phyloP scores from a whole-genome alignment of 2,329 filamentous ascomycete genomes.

The Paracamarosporium sp. region DNA sequence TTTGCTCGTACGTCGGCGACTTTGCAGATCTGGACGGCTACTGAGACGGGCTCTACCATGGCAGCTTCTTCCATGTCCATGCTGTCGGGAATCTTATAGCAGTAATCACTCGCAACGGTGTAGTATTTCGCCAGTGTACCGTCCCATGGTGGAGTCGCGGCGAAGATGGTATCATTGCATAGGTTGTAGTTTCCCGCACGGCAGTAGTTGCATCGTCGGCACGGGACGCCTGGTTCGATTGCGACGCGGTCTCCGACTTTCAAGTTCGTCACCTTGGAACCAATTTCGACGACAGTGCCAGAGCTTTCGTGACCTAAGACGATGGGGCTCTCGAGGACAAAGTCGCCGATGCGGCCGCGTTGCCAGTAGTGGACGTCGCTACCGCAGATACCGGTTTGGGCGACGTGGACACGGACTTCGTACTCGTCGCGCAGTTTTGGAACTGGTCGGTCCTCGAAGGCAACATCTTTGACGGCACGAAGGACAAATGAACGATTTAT shows the following conservation, averaged over 20 bases:
- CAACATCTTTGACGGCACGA: constrained; percentile 52
- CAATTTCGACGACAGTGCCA: constrained; percentile 28
- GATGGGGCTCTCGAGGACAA: constrained; percentile 28
- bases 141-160: constrained; percentile 32
- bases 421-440: constrained; percentile 38
- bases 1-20: constrained; percentile 19
- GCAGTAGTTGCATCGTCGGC: constrained; percentile 4
- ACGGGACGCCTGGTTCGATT: constrained; percentile 13
- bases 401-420: constrained; percentile 77
- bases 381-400: constrained; percentile 84
- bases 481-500: constrained; percentile 58
- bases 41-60: constrained; percentile 32
- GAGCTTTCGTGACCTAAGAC: constrained; percentile 38
- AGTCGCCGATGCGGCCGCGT: constrained; percentile 30
- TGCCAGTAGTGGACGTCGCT: constrained; percentile 55
- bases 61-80: constrained; percentile 32
- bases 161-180: constrained; percentile 30
- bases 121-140: constrained; percentile 35
- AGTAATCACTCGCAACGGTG: constrained; percentile 29
- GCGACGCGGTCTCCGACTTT: constrained; percentile 35
- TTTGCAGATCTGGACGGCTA: constrained; percentile 32
- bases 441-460: constrained; percentile 53
- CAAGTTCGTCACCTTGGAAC: constrained; percentile 28
- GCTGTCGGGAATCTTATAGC: constrained; percentile 32
- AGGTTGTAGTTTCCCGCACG: constrained; percentile 29